Evolutionary conservation across 2,329 filamentous ascomycete species (phyloP).

Genomic region (Xylaria polymorpha): DNA sequence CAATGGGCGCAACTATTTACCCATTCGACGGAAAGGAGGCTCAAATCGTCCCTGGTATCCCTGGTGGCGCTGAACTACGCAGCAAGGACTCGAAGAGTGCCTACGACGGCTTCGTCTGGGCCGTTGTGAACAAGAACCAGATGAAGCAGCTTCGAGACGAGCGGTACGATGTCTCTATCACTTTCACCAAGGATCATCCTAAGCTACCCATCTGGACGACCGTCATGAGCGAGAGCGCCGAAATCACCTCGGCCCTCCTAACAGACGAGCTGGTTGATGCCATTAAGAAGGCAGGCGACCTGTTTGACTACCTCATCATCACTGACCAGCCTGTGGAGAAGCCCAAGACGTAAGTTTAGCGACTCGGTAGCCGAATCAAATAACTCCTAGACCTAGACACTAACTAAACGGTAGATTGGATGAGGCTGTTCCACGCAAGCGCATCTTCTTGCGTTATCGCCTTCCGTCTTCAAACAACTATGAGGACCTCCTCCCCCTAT

Average conservation of each 20-base stretch:
- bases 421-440: conserved; percentile 86
- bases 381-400: conserved; percentile 24
- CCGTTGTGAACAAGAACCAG: conserved; percentile 91
- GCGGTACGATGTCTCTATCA: conserved; percentile 93
- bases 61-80: conserved; percentile 68
- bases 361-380: background rate
- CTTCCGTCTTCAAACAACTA: conserved; percentile 74
- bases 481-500: conserved; percentile 75
- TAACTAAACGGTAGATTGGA: conserved; percentile 70
- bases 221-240: conserved; percentile 96
- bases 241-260: conserved; percentile 88
- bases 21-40: conserved; percentile 93
- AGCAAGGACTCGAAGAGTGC: conserved; percentile 71
- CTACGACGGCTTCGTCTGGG: conserved; percentile 95
- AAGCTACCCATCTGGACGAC: conserved; percentile 92
- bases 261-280: conserved; percentile 88
- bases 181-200: conserved; percentile 88
- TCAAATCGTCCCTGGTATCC: conserved; percentile 74
- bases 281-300: conserved; percentile 79
- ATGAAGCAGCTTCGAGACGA: conserved; percentile 93
- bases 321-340: conserved; percentile 90
- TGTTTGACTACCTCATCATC: conserved; percentile 87
- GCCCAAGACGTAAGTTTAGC: conserved; percentile 74
- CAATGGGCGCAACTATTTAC: conserved; percentile 81
- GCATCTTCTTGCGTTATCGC: conserved; percentile 81